Percentiles rank a stretch among this genome's conserved stretches.
phyloP scores from a whole-genome alignment of 495 filamentous ascomycete species.

The Zalerion maritima region DNA sequence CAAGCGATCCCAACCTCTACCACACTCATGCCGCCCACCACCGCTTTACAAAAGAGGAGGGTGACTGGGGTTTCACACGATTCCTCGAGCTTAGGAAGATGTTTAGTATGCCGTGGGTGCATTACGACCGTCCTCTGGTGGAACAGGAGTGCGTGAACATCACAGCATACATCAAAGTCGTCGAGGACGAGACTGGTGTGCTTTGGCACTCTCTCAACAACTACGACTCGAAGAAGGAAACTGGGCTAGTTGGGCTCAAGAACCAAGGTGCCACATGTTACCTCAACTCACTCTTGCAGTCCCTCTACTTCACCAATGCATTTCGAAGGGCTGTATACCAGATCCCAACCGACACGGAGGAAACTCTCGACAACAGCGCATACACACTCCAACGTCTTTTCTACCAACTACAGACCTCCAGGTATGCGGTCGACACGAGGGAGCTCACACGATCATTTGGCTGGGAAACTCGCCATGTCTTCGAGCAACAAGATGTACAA shows the following conservation, averaged over 20 bases:
- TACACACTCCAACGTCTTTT: constrained; percentile 91
- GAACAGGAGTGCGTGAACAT: constrained; percentile 77
- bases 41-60: constrained; percentile 86
- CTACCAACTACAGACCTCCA: constrained; percentile 78
- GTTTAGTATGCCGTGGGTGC: constrained; percentile 52
- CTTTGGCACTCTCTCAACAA: constrained; percentile 97
- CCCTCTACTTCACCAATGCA: constrained; percentile 89
- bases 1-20: constrained; percentile 69
- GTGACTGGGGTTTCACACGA: constrained; percentile 96
- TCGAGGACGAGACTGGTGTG: constrained; percentile 97
- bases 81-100: constrained; percentile 77
- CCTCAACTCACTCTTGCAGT: constrained; percentile 92
- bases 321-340: constrained; percentile 96
- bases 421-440: constrained; percentile 67
- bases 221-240: constrained; percentile 98
- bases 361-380: constrained; percentile 70
- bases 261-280: constrained; percentile 99
- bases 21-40: constrained; percentile 60
- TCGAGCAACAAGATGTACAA: constrained; percentile 98
- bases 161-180: constrained; percentile 82
- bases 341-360: constrained; percentile 80
- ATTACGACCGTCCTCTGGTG: constrained; percentile 57
- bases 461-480: constrained; percentile 95
- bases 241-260: constrained; percentile 88
- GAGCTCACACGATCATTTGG: constrained; percentile 94